Evolutionary conservation across 192 early-diverging fungal species (phyloP), one percentile per base, ranked within the genome.

Genomic region (Coemansia sp.): DNA sequence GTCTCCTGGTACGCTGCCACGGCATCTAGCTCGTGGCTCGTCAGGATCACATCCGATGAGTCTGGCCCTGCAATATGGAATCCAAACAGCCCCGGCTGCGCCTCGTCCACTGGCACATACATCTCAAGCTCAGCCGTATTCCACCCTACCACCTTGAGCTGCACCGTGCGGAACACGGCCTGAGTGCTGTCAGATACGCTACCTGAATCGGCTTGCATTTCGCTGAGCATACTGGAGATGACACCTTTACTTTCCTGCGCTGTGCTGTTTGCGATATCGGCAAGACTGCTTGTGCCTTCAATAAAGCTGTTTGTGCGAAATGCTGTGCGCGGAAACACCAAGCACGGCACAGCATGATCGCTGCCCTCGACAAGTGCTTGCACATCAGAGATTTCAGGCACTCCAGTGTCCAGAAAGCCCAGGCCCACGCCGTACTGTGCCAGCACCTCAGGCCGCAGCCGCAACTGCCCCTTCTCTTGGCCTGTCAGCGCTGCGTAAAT

Each of bases 1-100:
- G 88, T 89, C 47, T 70, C 81, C 60, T 89, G 88, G 60, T 82
- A 88, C 9, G 82, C 86, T 0, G 87, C 85, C 80, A 89, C 74
- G 0, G 88, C 88, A 38, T 88, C 87, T 53, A 88, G 67, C 83
- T 89, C 88, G 50, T 75, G 74, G 39, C 86, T 72, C 0, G 88
- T 75, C 47, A 89, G 63, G 37, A 89, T 86, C 7, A 87, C 66
- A 2, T 81, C 69, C 17, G 75, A 55, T 10, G 73, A 49, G 39
- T 80, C 72, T 3, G 70, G 64, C 4, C 68, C 53, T 3, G 75
- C 82, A 6, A 86, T 58, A 58, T 88, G 85, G 67, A 87, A 87
- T 0, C 88, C 88, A 67, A 89, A 89, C 32, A 89, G 64, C 0
- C 88, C 88, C 7, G 78, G 66, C 35, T 79, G 67, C 8, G 69